Conservation (phyloP, 2,329 filamentous ascomycete genomes). For the Helicocarpus griseus region DNA sequence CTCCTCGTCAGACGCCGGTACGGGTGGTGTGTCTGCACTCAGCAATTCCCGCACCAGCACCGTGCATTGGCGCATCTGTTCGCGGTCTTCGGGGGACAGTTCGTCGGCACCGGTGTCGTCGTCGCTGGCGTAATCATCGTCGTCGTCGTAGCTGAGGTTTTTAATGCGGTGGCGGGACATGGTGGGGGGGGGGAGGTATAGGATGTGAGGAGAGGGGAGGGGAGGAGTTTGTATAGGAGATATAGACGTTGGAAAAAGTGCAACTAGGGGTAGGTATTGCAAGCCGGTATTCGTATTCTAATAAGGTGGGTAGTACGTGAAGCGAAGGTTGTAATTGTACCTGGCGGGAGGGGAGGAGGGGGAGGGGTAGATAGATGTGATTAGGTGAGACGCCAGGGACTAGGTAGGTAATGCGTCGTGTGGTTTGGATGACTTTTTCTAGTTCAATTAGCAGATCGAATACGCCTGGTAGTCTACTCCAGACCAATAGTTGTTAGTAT, state of each 20-base stretch:
- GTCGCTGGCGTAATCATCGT: slow-evolving; percentile 18
- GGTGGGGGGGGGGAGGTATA: not conserved
- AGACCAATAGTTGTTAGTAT: too few species aligned
- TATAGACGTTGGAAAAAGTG: not conserved
- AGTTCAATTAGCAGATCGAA: too few species aligned
- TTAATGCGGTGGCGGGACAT: slow-evolving; percentile 41
- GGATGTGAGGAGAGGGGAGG: slow-evolving; percentile 3
- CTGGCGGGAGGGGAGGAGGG: too few species aligned
- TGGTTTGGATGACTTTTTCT: too few species aligned
- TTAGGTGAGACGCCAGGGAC: too few species aligned
- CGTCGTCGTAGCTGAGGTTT: slow-evolving; percentile 33
- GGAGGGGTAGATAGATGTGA: too few species aligned
- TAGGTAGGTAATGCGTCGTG: too few species aligned
- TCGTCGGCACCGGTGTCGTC: slow-evolving; percentile 11
- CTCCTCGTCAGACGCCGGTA: slow-evolving; percentile 54
- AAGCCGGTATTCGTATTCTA: too few species aligned
- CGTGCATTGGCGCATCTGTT: slow-evolving; percentile 56
- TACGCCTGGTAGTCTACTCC: too few species aligned
- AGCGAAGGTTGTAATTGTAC: too few species aligned
- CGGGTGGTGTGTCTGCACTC: slow-evolving; percentile 48
- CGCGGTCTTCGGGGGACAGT: slow-evolving; percentile 36
- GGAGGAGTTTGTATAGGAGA: not conserved
- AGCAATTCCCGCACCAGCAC: slow-evolving; percentile 56
- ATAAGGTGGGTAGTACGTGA: too few species aligned
- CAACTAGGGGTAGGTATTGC: not conserved